phyloP scores from a whole-genome alignment of 2,329 filamentous ascomycete genomes.

The Akanthomyces uredinophilus region DNA sequence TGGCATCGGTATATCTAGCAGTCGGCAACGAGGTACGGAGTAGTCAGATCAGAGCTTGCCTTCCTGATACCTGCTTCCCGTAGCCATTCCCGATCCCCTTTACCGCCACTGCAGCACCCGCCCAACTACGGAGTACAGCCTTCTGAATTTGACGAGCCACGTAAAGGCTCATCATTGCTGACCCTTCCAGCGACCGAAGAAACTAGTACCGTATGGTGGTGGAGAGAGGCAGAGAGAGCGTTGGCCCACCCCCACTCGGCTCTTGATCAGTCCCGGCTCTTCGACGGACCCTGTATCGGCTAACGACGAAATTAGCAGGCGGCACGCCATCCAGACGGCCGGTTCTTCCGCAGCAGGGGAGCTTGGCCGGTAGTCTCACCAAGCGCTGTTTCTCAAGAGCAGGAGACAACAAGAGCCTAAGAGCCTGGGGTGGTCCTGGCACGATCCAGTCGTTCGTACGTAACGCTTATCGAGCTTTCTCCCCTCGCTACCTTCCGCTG shows the following conservation, averaged over 20 bases:
- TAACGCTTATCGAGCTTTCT: constrained; percentile 1
- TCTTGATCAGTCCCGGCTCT: constrained; percentile 1
- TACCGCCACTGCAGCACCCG: background rate
- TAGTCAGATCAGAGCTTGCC: too few species aligned
- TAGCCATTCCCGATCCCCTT: background rate
- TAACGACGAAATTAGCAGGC: background rate
- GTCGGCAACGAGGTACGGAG: background rate
- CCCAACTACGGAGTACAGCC: too few species aligned
- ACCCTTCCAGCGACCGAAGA: background rate
- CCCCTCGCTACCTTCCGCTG: background rate
- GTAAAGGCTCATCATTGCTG: background rate
- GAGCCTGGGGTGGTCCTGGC: background rate
- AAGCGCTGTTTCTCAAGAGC: background rate
- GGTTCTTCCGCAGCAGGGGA: background rate
- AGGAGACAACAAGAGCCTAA: background rate
- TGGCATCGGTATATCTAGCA: background rate
- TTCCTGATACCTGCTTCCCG: too few species aligned
- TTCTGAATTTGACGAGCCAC: background rate
- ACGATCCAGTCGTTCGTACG: background rate
- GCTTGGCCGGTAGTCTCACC: background rate
- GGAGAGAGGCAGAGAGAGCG: background rate
- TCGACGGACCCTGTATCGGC: background rate
- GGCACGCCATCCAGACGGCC: background rate
- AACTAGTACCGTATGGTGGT: background rate
- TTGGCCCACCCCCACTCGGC: constrained; percentile 12